Percentiles rank a stretch among this genome's conserved stretches.
These are phyloP conservation scores for Dendrocalamus latiflorus DNA, from an alignment of 202 grass and related monocot genomes.

Conservation along the genomic window DNA sequence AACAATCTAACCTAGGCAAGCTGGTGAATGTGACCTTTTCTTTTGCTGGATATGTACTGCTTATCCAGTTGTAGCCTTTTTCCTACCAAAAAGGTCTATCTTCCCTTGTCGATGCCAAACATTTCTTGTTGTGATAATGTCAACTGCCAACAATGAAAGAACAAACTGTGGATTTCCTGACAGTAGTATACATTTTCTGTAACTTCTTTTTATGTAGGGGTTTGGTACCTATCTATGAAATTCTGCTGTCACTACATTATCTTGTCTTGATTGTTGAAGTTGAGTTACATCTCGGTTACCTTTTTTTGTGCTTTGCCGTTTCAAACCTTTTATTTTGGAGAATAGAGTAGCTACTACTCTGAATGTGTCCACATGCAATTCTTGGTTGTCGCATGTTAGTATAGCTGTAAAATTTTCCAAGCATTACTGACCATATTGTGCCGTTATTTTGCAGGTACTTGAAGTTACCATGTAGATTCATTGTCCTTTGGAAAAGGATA, in stretches of 20 bases:
- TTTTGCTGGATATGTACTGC: neutral
- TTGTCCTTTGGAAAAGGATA: conserved; percentile 59
- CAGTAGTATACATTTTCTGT: neutral
- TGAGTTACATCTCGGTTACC: neutral
- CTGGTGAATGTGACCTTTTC: neutral
- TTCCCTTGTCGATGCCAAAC: neutral
- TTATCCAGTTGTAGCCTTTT: neutral
- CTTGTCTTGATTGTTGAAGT: neutral
- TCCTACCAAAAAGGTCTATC: neutral
- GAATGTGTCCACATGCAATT: neutral
- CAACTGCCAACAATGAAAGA: neutral
- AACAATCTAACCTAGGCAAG: neutral
- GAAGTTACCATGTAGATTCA: no score
- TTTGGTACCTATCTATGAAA: neutral
- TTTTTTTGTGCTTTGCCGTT: neutral
- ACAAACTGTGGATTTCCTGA: neutral
- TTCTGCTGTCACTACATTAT: neutral
- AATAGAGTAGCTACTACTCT: neutral
- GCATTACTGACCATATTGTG: neutral
- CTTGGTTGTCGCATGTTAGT: neutral
- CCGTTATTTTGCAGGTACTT: conserved; percentile 60
- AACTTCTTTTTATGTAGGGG: neutral
- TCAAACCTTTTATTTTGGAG: neutral
- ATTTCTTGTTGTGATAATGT: neutral
- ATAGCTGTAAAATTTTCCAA: neutral